Percentiles rank a stretch among this genome's conserved stretches.
Conservation (phyloP, 352 stramenopile genomes). For the Globisporangium cylindrosporum region DNA sequence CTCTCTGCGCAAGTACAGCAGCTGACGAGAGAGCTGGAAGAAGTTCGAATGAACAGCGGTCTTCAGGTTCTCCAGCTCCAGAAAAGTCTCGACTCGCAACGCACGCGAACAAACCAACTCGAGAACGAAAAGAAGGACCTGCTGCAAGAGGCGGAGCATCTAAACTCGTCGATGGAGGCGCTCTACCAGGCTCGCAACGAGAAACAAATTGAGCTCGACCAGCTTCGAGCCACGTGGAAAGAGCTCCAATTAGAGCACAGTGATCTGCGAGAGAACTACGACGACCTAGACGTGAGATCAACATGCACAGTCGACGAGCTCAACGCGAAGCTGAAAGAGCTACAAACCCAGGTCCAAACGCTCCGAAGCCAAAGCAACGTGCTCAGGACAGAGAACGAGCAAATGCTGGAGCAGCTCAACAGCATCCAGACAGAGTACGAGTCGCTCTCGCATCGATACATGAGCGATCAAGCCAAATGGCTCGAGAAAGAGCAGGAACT, state of each 20-base stretch:
- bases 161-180: constrained; percentile 53
- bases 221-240: constrained; percentile 40
- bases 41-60: constrained; percentile 25
- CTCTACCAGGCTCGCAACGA: constrained; percentile 52
- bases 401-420: constrained; percentile 13
- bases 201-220: constrained; percentile 60
- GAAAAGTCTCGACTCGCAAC: constrained; percentile 48
- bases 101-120: constrained; percentile 37
- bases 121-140: constrained; percentile 68
- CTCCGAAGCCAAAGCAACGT: constrained; percentile 9
- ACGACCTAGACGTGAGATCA: constrained; percentile 37
- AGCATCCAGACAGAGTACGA: constrained; percentile 30
- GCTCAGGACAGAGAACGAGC: constrained; percentile 23
- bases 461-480: constrained; percentile 32
- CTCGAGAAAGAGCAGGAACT: constrained; percentile 30
- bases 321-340: constrained; percentile 24
- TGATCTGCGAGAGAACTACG: constrained; percentile 58
- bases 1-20: constrained; percentile 41
- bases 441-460: constrained; percentile 16
- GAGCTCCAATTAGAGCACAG: constrained; percentile 48
- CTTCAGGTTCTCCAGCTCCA: constrained; percentile 66
- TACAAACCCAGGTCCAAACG: constrained; percentile 32
- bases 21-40: constrained; percentile 48
- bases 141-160: constrained; percentile 55
- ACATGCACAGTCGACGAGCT: constrained; percentile 36